phyloP scores from a whole-genome alignment of 73 alveolate genomes.

The Blepharisma japonicum region DNA sequence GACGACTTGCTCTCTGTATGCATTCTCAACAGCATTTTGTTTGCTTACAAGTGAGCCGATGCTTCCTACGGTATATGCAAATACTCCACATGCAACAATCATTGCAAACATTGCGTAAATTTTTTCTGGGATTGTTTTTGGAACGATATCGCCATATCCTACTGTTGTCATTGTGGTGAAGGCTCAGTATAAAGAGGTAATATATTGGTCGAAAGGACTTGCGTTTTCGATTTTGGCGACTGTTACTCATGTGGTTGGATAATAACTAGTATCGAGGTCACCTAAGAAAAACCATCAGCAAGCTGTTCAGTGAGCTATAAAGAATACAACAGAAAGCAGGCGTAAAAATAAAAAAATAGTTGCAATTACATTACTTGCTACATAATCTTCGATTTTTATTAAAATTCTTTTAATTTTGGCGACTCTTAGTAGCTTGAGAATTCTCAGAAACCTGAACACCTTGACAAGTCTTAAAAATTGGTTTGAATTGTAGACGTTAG shows the following conservation, averaged over 20 bases:
- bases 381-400: slow-evolving; percentile 65
- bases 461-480: not conserved
- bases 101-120: slow-evolving; percentile 53
- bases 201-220: slow-evolving; percentile 30
- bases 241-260: slow-evolving; percentile 62
- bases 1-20: slow-evolving; percentile 47
- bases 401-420: slow-evolving; percentile 46
- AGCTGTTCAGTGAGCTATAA: slow-evolving; percentile 88
- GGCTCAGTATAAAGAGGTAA: slow-evolving; percentile 66
- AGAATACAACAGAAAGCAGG: slow-evolving; percentile 63
- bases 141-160: slow-evolving; percentile 84
- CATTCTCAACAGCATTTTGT: slow-evolving; percentile 39
- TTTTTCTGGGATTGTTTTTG: slow-evolving; percentile 54
- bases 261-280: slow-evolving; percentile 39
- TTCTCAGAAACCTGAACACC: slow-evolving; percentile 34
- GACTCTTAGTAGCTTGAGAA: slow-evolving; percentile 37
- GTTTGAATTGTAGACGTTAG: not conserved
- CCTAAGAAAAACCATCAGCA: slow-evolving; percentile 75
- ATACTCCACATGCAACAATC: slow-evolving; percentile 74
- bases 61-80: slow-evolving; percentile 67
- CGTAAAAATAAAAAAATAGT: slow-evolving; percentile 59
- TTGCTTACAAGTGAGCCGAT: slow-evolving; percentile 50
- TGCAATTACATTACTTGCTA: slow-evolving; percentile 57
- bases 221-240: slow-evolving; percentile 43
- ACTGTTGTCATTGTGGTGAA: slow-evolving; percentile 82